Base-by-base conservation (phyloP, 2,329 filamentous ascomycete species). In the Penicillium sclerotiorum region DNA sequence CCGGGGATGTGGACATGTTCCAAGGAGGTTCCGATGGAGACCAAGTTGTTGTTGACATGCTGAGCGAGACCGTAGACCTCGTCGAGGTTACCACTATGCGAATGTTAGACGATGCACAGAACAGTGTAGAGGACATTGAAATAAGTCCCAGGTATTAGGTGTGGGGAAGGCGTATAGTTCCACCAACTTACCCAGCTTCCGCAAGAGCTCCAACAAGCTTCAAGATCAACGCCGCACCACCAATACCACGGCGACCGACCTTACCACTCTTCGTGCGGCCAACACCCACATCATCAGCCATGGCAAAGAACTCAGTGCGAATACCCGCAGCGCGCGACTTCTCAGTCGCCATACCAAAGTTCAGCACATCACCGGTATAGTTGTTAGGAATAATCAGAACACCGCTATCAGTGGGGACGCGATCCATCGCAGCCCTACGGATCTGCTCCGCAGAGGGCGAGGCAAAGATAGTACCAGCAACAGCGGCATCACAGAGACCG, bases 331-430 rank as follows among this genome's bases (percentile, higher is more conserved):
- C 90, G 50, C 88, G 86, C 13, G 91, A 91, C 76, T 96, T 96
- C 72, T 96, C 93, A 8, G 94, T 89, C 1, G 87, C 92, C 81
- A 96, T 87, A 47, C 91, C 92, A 67, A 96, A 96, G 74, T 96
- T 95, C 59, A 96, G 80, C 46, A 96, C 83, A 68, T 92, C 89
- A 30, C 89, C 89, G 1, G 90, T 95, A 72, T 95, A 95, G 71
- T 96, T 96, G 89, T 95, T 96, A 23, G 95, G 89, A 5, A 92
- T 86, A n/a, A 96, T 88, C 33, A 96, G 71, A 1, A 96, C 88
- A 20, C 92, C 93, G 54, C 83, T 81, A 37, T 81, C 78, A 3
- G 81, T 80, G 53, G 89, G 84, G 3, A 95, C 88, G 17, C 89
- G 80, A 35, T 84, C 81, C 64, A 86, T 82, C 45, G 95, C 87